phyloP scores from a whole-genome alignment of 1,284 basidiomycete genomes.

The Athelia sp. region DNA sequence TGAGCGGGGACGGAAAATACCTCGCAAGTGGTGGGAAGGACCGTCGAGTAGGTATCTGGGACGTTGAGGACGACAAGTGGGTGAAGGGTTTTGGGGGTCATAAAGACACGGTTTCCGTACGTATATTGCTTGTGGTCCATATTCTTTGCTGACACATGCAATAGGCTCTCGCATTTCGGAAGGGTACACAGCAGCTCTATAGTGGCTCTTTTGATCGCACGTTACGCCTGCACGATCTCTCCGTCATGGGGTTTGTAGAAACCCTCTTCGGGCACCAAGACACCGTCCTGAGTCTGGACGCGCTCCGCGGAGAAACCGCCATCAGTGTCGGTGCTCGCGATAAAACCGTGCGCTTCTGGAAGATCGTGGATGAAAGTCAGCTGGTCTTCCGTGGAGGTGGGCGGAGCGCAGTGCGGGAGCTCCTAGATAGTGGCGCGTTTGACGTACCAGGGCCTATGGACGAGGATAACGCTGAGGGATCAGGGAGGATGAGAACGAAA shows the following conservation, averaged over 20 bases:
- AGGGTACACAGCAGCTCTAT: slow-evolving; percentile 82
- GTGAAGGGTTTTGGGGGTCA: slow-evolving; percentile 78
- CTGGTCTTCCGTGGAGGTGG: slow-evolving; percentile 94
- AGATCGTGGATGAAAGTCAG: slow-evolving; percentile 94
- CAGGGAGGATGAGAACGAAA: slow-evolving; percentile 34
- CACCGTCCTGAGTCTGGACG: slow-evolving; percentile 71
- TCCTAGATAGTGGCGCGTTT: slow-evolving; percentile 71
- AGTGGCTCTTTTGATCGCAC: slow-evolving; percentile 89
- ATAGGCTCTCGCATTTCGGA: slow-evolving; percentile 77
- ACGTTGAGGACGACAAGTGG: slow-evolving; percentile 69
- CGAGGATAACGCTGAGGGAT: slow-evolving; percentile 22
- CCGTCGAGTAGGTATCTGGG: slow-evolving; percentile 79
- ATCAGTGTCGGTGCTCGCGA: slow-evolving; percentile 89
- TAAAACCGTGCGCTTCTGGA: slow-evolving; percentile 93
- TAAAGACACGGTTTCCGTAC: slow-evolving; percentile 80
- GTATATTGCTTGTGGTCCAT: slow-evolving; percentile 23
- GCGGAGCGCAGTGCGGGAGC: slow-evolving; percentile 70
- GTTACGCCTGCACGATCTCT: slow-evolving; percentile 85
- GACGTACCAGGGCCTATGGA: slow-evolving; percentile 27
- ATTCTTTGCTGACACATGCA: slow-evolving; percentile 2
- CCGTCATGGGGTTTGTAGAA: slow-evolving; percentile 89
- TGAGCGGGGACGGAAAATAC: slow-evolving; percentile 82
- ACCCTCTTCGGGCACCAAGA: slow-evolving; percentile 99
- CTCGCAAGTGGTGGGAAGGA: slow-evolving; percentile 89
- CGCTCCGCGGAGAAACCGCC: slow-evolving; percentile 79